A percentile compares a stretch with the other conserved stretches of the same genome.
Conservation (phyloP, 2,329 filamentous ascomycete genomes). For the Pyricularia grisea region DNA sequence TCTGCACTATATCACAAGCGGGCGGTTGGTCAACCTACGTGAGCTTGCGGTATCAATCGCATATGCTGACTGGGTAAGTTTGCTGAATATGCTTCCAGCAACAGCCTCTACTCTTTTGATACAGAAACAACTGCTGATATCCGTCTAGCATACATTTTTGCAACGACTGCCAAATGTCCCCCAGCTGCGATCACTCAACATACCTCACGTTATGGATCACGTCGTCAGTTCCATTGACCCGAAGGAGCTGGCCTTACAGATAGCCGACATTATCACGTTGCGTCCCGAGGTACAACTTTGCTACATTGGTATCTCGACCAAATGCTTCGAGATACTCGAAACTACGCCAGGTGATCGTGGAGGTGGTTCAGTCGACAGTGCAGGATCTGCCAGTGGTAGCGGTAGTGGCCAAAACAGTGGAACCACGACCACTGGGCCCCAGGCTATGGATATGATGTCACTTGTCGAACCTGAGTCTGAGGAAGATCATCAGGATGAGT, state of each 20-base stretch:
- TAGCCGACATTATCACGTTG: constrained; percentile 69
- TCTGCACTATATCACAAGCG: constrained; percentile 64
- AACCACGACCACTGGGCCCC: constrained; percentile 6
- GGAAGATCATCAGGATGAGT: constrained; percentile 37
- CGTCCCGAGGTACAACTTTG: constrained; percentile 67
- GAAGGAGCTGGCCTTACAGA: constrained; percentile 64
- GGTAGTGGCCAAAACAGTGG: constrained; percentile 8
- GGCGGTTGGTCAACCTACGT: constrained; percentile 60
- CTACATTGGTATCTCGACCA: constrained; percentile 66
- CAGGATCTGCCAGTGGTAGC: constrained; percentile 7
- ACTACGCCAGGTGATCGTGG: constrained; percentile 36
- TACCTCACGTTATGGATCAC: constrained; percentile 16
- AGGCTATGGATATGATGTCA: not conserved
- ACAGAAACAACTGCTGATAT: constrained; percentile 9
- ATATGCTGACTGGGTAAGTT: constrained; percentile 68
- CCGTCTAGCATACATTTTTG: constrained; percentile 62
- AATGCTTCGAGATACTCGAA: constrained; percentile 78
- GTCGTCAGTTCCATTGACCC: constrained; percentile 34
- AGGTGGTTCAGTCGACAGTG: constrained; percentile 12
- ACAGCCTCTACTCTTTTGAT: not conserved
- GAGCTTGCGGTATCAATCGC: constrained; percentile 66
- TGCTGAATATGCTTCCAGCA: constrained; percentile 2
- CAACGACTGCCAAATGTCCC: constrained; percentile 63
- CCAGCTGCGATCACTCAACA: constrained; percentile 46
- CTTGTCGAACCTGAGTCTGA: constrained; percentile 9